phyloP scores from a whole-genome alignment of 2,329 filamentous ascomycete genomes.

The Knufia petricola region DNA sequence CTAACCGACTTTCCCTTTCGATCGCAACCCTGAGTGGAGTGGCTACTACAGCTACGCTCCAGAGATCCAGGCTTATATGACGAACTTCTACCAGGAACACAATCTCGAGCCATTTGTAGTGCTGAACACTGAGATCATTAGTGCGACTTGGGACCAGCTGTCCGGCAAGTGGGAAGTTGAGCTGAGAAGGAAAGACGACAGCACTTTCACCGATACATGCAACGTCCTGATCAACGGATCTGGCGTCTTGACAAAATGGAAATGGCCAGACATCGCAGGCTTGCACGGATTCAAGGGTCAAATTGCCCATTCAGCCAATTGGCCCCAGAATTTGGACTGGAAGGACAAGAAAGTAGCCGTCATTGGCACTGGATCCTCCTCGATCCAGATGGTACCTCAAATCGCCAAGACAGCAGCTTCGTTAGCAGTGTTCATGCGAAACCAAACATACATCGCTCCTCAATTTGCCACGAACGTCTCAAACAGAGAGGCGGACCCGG shows the following conservation, averaged over 20 bases:
- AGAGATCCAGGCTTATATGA: slow-evolving; percentile 17
- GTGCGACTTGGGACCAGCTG: slow-evolving; percentile 13
- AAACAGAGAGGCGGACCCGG: slow-evolving; percentile 19
- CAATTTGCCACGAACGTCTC: slow-evolving; percentile 13
- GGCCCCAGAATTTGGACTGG: slow-evolving; percentile 25
- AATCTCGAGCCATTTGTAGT: slow-evolving; percentile 11
- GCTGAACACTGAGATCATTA: slow-evolving; percentile 12
- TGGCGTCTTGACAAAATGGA: slow-evolving; percentile 24
- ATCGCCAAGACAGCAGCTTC: slow-evolving; percentile 27
- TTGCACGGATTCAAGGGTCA: slow-evolving; percentile 28
- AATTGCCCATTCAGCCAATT: slow-evolving; percentile 27
- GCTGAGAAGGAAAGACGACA: slow-evolving; percentile 13
- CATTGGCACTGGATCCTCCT: slow-evolving; percentile 23
- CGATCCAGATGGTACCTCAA: slow-evolving; percentile 27
- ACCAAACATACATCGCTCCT: slow-evolving; percentile 25
- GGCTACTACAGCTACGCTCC: slow-evolving; percentile 14
- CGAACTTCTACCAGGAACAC: slow-evolving; percentile 31
- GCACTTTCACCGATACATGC: slow-evolving; percentile 15
- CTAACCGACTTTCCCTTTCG: slow-evolving; percentile 44
- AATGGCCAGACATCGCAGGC: slow-evolving; percentile 31
- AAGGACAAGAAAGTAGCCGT: slow-evolving; percentile 21
- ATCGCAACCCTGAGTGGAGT: slow-evolving; percentile 28
- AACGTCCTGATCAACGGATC: slow-evolving; percentile 17
- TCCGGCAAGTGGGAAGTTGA: slow-evolving; percentile 13
- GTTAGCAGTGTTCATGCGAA: slow-evolving; percentile 26